Percentiles rank a stretch among this genome's conserved stretches.
Evolutionary conservation across 371 early-diverging fungal species (phyloP).

Genomic region (Lichtheimia hyalospora): DNA sequence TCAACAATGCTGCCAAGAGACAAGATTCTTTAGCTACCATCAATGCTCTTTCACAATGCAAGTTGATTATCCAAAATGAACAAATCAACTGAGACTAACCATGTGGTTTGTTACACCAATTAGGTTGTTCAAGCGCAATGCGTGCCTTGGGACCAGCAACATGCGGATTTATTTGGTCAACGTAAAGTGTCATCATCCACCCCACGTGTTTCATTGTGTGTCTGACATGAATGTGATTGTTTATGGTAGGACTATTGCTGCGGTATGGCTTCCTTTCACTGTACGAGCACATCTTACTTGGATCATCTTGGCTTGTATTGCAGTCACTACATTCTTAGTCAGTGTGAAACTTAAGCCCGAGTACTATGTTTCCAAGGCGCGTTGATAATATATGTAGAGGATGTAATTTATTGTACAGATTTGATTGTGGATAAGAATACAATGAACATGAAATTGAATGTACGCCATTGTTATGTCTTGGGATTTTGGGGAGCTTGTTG

Average conservation of each 20-base stretch:
- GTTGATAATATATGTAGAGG: too few relatives aligned
- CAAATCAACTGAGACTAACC: too few relatives aligned
- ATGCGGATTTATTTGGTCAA: slow-evolving; percentile 40
- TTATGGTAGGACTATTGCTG: slow-evolving; percentile 10
- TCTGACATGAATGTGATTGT: not conserved
- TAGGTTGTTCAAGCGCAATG: slow-evolving; percentile 43
- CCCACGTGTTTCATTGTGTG: too few relatives aligned
- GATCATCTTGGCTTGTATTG: slow-evolving; percentile 19
- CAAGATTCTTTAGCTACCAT: slow-evolving; percentile 33
- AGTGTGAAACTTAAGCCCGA: slow-evolving; percentile 20
- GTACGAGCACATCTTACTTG: slow-evolving; percentile 28
- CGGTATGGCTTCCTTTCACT: slow-evolving; percentile 10
- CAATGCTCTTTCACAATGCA: slow-evolving; percentile 45
- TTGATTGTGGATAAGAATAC: not conserved
- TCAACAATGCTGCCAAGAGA: slow-evolving; percentile 36
- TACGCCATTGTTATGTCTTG: not conserved
- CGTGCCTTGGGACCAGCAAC: slow-evolving; percentile 44
- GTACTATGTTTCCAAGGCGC: slow-evolving; percentile 6
- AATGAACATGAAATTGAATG: not conserved
- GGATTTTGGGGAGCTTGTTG: not conserved
- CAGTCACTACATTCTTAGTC: slow-evolving; percentile 18
- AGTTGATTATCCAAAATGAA: not conserved
- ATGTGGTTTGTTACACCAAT: not conserved
- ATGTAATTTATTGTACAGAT: not conserved
- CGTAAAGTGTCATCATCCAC: slow-evolving; percentile 19